phyloP scores from a whole-genome alignment of 108 stramenopile genomes.

The Chaetoceros tenuissimus region DNA sequence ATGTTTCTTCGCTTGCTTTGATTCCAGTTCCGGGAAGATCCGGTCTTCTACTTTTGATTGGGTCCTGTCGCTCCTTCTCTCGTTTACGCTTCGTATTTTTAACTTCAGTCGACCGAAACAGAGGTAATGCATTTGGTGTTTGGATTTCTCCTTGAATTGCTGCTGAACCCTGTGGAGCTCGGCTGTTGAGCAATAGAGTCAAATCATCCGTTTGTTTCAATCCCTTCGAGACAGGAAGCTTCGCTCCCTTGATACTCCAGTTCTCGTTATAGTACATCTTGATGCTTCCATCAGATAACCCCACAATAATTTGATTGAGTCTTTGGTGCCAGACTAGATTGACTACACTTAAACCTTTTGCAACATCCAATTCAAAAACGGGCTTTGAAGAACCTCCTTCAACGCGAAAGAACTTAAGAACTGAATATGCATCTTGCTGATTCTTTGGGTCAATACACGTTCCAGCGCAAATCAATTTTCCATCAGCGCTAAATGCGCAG shows the following conservation, averaged over 20 bases:
- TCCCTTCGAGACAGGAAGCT: conserved; percentile 35
- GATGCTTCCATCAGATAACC: conserved; percentile 45
- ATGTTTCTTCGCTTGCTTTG: conserved; percentile 42
- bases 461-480: conserved; percentile 51
- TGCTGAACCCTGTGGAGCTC: conserved; percentile 64
- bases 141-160: conserved; percentile 48
- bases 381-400: background rate
- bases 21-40: conserved; percentile 69
- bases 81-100: conserved; percentile 29
- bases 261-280: conserved; percentile 47
- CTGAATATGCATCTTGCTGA: conserved; percentile 4
- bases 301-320: conserved; percentile 76
- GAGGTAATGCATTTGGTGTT: conserved; percentile 58
- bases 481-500: conserved; percentile 63
- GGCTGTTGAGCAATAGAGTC: conserved; percentile 48
- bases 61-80: conserved; percentile 45
- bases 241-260: conserved; percentile 59
- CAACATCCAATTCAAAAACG: conserved; percentile 4
- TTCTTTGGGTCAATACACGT: conserved; percentile 28
- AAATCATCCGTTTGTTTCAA: conserved; percentile 50
- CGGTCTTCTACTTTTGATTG: conserved; percentile 48
- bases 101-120: conserved; percentile 49
- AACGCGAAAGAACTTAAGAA: conserved; percentile 6
- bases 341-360: conserved; percentile 28
- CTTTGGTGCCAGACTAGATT: conserved; percentile 67